Evolutionary conservation across 257 asterid species (phyloP), one percentile per base, ranked within the genome.

Genomic region (Striga asiatica): DNA sequence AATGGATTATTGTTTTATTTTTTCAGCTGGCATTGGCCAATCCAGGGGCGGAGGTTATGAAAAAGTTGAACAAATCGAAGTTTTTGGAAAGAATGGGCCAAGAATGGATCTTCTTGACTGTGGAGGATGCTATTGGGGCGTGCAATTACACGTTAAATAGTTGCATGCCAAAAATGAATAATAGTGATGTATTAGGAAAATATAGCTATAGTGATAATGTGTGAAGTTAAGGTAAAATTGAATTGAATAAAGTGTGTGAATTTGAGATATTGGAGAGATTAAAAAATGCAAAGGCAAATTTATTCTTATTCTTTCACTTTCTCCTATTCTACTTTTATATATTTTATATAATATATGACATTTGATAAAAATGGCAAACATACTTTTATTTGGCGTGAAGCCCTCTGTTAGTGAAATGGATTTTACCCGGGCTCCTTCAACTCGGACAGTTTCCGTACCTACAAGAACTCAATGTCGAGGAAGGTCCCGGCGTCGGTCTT

Each of bases 121-220:
- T 87, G 20, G 98, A 76, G 6, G 96, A 91, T 48, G 98, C 98
- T 5, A 95, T 87, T 17, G 94, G 78, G 22, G 88, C 94, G 10
- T 86, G 94, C 71, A 75, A 78, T 13, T 85, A 76, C 70, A 76
- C 79, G 81, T 89, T 89, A 11, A 93, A 83, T 43, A 58, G 85
- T 8, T 67, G 62, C 75, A 79, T 76, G 22, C 66, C 83, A 3
- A 75, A 70, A 32, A 23, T 56, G 8, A n/a, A n/a, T n/a, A 9
- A 12, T 12, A 9, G 66, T 12, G 74, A 73, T 23, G 69, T 35
- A 23, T 20, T 73, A 7, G 64, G 31, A 6, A 71, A 75, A 22
- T 76, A 74, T 68, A 82, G 81, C 72, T n/a, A n/a, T n/a, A n/a
- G n/a, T n/a, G 70, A 60, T 48, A 73, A 64, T 43, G 96, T 78